phyloP scores from a whole-genome alignment of 345 rosid species.

The Cardamine occulta region DNA sequence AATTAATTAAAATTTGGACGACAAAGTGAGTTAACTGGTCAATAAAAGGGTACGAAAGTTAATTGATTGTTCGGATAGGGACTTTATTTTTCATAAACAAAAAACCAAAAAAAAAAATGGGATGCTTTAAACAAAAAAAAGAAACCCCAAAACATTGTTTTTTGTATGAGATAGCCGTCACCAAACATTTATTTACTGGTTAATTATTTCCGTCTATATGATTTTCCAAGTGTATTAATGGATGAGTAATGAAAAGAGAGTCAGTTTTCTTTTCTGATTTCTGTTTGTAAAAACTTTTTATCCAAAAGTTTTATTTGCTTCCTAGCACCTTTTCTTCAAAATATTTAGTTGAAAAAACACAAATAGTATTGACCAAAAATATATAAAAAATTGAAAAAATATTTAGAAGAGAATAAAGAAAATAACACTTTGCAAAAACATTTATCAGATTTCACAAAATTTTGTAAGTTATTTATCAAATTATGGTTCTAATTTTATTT shows the following conservation, averaged over 20 bases:
- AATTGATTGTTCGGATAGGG: not conserved
- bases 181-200: not conserved
- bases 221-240: not conserved
- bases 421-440: not conserved
- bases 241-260: not conserved
- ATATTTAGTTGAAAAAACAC: too few relatives aligned
- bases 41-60: constrained; percentile 23
- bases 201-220: not conserved
- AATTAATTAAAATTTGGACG: not conserved
- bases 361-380: not conserved
- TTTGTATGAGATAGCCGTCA: not conserved
- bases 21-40: constrained; percentile 11
- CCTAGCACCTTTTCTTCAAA: not conserved
- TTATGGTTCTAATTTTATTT: not conserved
- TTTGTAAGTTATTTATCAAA: too few relatives aligned
- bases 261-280: not conserved
- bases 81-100: not conserved
- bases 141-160: not conserved
- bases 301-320: not conserved
- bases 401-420: not conserved
- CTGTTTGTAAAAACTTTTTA: not conserved
- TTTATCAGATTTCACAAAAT: not conserved
- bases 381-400: too few relatives aligned
- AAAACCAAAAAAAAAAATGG: not conserved
- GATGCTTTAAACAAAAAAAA: not conserved